Conservation (phyloP, 1,139 yeast species). For the Lodderomyces theae region DNA sequence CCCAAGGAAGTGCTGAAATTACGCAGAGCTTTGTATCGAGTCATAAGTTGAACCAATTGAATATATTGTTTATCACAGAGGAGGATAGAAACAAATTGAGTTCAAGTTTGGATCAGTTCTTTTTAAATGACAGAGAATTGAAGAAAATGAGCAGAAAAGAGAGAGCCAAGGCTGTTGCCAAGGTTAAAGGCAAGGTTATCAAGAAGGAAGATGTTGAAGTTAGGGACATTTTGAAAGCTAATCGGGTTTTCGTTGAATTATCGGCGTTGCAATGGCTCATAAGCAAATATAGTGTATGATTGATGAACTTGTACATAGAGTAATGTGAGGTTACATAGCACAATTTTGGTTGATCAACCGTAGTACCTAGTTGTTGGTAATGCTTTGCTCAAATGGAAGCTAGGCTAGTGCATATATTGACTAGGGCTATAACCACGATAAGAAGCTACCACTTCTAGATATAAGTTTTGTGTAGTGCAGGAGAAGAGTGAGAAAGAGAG, state of each 20-base stretch:
- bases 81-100: conserved; percentile 49
- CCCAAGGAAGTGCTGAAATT: conserved; percentile 19
- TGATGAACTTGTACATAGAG: conserved; percentile 13
- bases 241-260: conserved; percentile 71
- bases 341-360: too few relatives aligned
- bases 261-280: conserved; percentile 65
- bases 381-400: too few relatives aligned
- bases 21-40: conserved; percentile 48
- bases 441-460: conserved; percentile 5
- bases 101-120: conserved; percentile 9
- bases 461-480: conserved; percentile 3
- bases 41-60: conserved; percentile 53
- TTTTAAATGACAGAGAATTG: conserved; percentile 7
- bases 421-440: conserved; percentile 2
- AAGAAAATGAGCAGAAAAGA: conserved; percentile 8
- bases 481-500: conserved; percentile 2
- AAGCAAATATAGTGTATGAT: conserved; percentile 23
- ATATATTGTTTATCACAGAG: conserved; percentile 66
- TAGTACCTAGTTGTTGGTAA: too few relatives aligned
- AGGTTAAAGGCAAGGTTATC: conserved; percentile 58
- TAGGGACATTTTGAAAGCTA: conserved; percentile 79
- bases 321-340: not conserved
- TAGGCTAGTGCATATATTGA: not conserved
- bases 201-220: conserved; percentile 81
- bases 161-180: conserved; percentile 36